These are phyloP conservation scores for Osmanthus fragrans DNA, from an alignment of 257 asterid species.

Conservation along the genomic window DNA sequence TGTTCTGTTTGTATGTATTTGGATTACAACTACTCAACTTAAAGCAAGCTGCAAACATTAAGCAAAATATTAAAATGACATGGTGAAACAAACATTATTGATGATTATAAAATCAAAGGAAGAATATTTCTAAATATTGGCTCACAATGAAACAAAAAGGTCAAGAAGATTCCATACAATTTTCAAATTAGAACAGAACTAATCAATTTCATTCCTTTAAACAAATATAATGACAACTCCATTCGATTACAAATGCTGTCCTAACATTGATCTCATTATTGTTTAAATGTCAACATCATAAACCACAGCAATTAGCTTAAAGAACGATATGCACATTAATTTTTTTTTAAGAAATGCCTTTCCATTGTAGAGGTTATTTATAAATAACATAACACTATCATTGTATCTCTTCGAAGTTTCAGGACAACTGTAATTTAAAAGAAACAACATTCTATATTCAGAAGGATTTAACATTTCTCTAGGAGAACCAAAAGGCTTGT, in stretches of 20 bases:
- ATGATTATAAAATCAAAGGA: neutral
- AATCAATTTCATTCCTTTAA: constrained; percentile 7
- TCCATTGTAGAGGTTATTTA: constrained; percentile 10
- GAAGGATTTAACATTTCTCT: neutral
- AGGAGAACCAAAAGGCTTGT: neutral
- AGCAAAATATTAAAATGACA: constrained; percentile 28
- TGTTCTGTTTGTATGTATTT: constrained; percentile 64
- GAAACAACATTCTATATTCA: constrained; percentile 16
- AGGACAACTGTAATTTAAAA: neutral
- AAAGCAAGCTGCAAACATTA: constrained; percentile 72
- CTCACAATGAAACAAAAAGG: neutral
- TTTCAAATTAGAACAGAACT: neutral
- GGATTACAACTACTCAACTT: constrained; percentile 76
- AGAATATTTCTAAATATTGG: constrained; percentile 15
- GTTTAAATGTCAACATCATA: neutral
- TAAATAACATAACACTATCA: constrained; percentile 7
- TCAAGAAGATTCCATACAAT: neutral
- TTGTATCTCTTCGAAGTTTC: neutral
- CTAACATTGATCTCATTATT: neutral
- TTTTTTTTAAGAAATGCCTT: neutral
- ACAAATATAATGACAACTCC: constrained; percentile 8
- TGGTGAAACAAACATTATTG: constrained; percentile 17
- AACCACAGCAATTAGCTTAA: neutral
- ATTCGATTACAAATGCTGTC: neutral
- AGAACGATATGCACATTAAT: neutral